phyloP scores from a whole-genome alignment of 2,329 filamentous ascomycete genomes.

The Niveomyces coronatus region DNA sequence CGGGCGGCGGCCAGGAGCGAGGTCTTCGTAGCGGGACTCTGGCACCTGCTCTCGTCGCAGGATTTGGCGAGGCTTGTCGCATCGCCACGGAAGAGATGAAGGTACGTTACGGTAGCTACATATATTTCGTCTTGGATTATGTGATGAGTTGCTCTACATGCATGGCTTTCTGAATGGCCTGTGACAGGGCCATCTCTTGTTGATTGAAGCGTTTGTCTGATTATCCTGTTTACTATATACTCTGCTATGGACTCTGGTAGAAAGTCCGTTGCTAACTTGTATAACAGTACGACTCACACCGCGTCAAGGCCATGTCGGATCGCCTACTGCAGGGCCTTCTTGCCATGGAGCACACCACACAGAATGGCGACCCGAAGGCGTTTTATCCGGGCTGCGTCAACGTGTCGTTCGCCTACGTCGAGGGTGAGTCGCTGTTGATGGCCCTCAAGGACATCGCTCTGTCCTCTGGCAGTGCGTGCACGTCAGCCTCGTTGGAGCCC shows the following conservation, averaged over 20 bases:
- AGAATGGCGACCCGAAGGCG: conserved; percentile 73
- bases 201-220: conserved; percentile 63
- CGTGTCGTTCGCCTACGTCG: conserved; percentile 95
- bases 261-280: conserved; percentile 1
- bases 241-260: conserved; percentile 9
- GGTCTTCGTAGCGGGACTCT: conserved; percentile 90
- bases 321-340: conserved; percentile 74
- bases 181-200: conserved; percentile 46
- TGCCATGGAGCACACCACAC: conserved; percentile 78
- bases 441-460: conserved; percentile 95
- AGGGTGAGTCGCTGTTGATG: conserved; percentile 97
- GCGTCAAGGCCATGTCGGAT: conserved; percentile 73
- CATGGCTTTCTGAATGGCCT: conserved; percentile 79
- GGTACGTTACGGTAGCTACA: conserved; percentile 49
- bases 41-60: conserved; percentile 77
- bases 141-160: conserved; percentile 83
- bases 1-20: conserved; percentile 89
- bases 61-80: conserved; percentile 91
- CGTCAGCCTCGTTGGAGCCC: conserved; percentile 89
- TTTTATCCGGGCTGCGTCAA: conserved; percentile 98
- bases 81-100: conserved; percentile 83
- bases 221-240: conserved; percentile 7
- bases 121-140: conserved; percentile 16
- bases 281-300: conserved; percentile 79
- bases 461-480: conserved; percentile 94